Evolutionary conservation across 176 grass and related monocot species (phyloP), one percentile per base, ranked within the genome.

Genomic region (Aegilops tauschii): DNA sequence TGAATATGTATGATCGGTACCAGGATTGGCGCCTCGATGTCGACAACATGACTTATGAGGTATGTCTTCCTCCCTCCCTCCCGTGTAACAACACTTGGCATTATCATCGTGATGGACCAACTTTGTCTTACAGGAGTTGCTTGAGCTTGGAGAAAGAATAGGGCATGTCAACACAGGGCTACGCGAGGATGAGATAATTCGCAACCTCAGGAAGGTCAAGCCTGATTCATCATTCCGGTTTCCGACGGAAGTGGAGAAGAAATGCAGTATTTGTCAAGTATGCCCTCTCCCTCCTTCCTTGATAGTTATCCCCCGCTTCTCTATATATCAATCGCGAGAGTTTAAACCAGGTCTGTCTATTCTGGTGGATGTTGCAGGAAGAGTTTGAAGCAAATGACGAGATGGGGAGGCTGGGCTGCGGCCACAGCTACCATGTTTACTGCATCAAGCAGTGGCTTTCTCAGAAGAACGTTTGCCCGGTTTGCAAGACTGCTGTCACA

Each of bases 401-500:
- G 75, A 95, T 81, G 83, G 97, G 97, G 52, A 99, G 86, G 62
- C 85, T 99, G 32, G 90, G 90, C 20, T 99, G 97, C 45, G 94
- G 91, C 49, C 97, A 99, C 83, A 88, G 90, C 85, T 99, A 93
- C 59, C 97, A 99, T 80, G 87, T 94, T 32, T 92, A 92, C 64
- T 99, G 97, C 87, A 99, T 99, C 81, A 99, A 99, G 62, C 92
- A 97, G 62, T 99, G 97, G 97, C 97, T 99, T 77, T 85, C 86
- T 78, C 94, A 88, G 87, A 99, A 99, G 86, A 99, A 99, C 49
- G 88, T 90, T 67, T 97, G 97, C 85, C 97, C 97, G 75, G 87
- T 99, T 84, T 99, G 97, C 91, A 99, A 99, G 83, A 88, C 94
- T 36, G 84, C 97, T 25, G 92, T 97, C n/a, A 91, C 78, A 76